Conservation (phyloP, 306 rosid genomes). For the Arachis hypogaea region DNA sequence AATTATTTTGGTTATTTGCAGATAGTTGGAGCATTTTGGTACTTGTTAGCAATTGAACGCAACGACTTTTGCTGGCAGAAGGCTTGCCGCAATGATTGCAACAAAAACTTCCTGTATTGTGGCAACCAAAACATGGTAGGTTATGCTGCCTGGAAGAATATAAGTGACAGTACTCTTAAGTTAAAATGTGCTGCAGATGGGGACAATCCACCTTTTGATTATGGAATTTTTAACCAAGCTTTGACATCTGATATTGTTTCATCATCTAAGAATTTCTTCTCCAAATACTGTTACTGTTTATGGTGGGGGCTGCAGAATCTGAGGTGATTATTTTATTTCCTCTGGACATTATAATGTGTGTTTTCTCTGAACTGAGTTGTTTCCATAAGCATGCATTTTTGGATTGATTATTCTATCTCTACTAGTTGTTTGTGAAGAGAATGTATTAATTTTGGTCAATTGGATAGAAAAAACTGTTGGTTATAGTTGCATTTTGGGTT, state of each 20-base stretch:
- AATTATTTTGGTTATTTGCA: slow-evolving; percentile 47
- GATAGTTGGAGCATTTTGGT: slow-evolving; percentile 98
- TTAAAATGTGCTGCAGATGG: slow-evolving; percentile 50
- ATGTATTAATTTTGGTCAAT: background rate
- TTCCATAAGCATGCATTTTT: slow-evolving; percentile 12
- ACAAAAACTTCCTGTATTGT: slow-evolving; percentile 69
- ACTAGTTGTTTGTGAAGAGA: background rate
- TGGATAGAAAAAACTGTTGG: slow-evolving; percentile 10
- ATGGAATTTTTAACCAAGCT: slow-evolving; percentile 77
- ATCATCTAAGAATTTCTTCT: slow-evolving; percentile 63
- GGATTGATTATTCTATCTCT: slow-evolving; percentile 27
- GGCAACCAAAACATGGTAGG: slow-evolving; percentile 50
- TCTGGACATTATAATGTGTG: background rate
- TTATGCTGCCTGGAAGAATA: slow-evolving; percentile 47
- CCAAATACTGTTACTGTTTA: slow-evolving; percentile 90
- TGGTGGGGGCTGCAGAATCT: slow-evolving; percentile 99
- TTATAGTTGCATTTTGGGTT: slow-evolving; percentile 14
- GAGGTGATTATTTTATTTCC: slow-evolving; percentile 56
- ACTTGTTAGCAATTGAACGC: slow-evolving; percentile 87
- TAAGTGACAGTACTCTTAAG: slow-evolving; percentile 34
- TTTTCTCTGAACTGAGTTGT: slow-evolving; percentile 10
- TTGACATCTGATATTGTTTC: slow-evolving; percentile 66
- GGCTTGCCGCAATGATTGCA: slow-evolving; percentile 49
- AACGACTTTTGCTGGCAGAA: slow-evolving; percentile 93
- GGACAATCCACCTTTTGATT: slow-evolving; percentile 57